Conservation (phyloP, 257 asterid species). For the Nicotiana attenuata region DNA sequence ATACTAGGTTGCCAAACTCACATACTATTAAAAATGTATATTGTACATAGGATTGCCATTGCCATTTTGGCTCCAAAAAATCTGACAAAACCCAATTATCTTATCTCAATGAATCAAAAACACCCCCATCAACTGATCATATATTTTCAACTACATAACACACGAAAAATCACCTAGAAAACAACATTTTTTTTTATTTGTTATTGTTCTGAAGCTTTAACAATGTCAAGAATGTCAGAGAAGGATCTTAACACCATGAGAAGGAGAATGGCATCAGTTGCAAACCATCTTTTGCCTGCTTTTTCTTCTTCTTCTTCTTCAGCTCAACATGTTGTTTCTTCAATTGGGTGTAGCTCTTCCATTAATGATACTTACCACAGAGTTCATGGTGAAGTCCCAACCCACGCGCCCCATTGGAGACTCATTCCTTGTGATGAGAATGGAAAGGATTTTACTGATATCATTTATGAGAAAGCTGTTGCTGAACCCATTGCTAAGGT, state of each 20-base stretch:
- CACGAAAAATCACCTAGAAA: background rate
- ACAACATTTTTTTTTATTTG: background rate
- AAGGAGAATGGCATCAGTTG: constrained; percentile 53
- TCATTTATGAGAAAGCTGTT: constrained; percentile 75
- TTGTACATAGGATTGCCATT: no score
- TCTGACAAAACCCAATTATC: background rate
- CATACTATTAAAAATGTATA: background rate
- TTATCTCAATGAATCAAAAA: constrained; percentile 2
- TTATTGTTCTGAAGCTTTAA: background rate
- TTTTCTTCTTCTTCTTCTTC: constrained; percentile 21
- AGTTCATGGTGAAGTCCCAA: constrained; percentile 72
- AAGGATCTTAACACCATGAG: constrained; percentile 31
- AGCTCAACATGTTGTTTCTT: constrained; percentile 2
- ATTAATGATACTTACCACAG: constrained; percentile 64
- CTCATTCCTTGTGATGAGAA: constrained; percentile 48
- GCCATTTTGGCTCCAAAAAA: background rate
- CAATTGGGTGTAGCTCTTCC: constrained; percentile 43
- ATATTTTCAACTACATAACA: background rate
- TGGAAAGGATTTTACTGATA: constrained; percentile 65
- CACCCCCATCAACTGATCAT: background rate
- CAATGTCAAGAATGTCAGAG: constrained; percentile 42
- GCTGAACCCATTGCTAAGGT: constrained; percentile 95
- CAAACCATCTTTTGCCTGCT: constrained; percentile 55
- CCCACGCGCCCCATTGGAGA: constrained; percentile 61
- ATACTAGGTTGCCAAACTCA: no score